These are phyloP conservation scores for Dianthus caryophyllus DNA, from an alignment of 148 eudicot genomes.

Conservation along the genomic window DNA sequence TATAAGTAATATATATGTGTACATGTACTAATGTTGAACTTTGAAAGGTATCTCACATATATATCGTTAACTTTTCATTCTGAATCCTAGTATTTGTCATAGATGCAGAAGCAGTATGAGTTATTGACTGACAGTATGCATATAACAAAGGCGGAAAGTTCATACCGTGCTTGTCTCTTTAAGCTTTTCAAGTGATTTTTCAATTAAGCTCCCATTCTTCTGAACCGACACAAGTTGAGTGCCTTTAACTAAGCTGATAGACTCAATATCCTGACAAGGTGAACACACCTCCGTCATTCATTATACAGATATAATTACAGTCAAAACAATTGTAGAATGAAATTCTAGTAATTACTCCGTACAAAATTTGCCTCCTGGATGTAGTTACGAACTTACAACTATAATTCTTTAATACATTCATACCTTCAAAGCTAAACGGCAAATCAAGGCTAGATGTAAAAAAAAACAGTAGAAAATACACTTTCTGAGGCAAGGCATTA, in stretches of 20 bases:
- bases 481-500: no score
- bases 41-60: not conserved
- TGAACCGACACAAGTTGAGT: slow-evolving; percentile 39
- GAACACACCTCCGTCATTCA: slow-evolving; percentile 8
- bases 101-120: not conserved
- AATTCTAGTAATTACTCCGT: slow-evolving; percentile 7
- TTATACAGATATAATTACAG: not conserved
- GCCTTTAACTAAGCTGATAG: slow-evolving; percentile 27
- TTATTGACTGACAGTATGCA: not conserved
- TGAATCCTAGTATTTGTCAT: not conserved
- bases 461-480: no score
- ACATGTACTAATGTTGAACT: not conserved
- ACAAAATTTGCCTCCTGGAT: no score
- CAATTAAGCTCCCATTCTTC: slow-evolving; percentile 64
- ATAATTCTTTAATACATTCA: no score
- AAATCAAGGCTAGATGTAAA: no score
- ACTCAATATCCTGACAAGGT: slow-evolving; percentile 39
- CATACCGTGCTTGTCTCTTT: slow-evolving; percentile 87
- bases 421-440: no score
- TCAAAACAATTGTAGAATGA: not conserved
- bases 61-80: not conserved
- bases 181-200: slow-evolving; percentile 69
- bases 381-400: no score
- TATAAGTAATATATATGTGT: not conserved
- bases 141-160: not conserved